phyloP scores from a whole-genome alignment of 139 green algal genomes.

The Ettlia oleoabundans region DNA sequence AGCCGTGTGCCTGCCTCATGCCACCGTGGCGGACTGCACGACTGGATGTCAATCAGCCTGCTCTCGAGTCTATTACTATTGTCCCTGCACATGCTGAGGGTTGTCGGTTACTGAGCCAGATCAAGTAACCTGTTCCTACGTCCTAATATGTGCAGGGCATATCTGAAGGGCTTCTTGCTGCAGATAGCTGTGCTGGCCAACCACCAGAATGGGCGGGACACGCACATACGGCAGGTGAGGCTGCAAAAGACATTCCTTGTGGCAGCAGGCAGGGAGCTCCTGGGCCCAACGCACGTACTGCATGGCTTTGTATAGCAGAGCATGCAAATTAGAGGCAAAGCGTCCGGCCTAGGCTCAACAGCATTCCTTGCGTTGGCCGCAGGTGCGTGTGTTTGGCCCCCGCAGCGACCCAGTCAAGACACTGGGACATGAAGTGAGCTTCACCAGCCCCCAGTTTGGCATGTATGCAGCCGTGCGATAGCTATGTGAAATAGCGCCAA shows the following conservation, averaged over 20 bases:
- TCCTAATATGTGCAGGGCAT: not conserved
- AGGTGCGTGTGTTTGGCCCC: conserved; percentile 43
- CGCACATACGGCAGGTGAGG: conserved; percentile 89
- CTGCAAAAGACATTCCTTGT: conserved; percentile 31
- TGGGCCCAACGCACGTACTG: not conserved
- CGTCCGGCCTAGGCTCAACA: not conserved
- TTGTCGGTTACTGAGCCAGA: not conserved
- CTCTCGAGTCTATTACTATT: too few species aligned
- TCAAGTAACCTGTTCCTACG: not conserved
- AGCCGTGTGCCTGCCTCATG: not conserved
- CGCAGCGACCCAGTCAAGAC: conserved; percentile 33
- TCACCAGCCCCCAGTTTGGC: conserved; percentile 40
- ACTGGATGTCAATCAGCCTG: too few species aligned
- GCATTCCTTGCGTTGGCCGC: too few species aligned
- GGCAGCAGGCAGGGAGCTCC: too few species aligned
- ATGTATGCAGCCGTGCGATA: conserved; percentile 41
- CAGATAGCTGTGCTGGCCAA: conserved; percentile 85
- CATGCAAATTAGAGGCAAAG: not conserved
- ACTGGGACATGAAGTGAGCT: conserved; percentile 38
- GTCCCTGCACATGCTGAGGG: not conserved
- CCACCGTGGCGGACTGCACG: not conserved
- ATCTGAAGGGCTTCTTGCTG: conserved; percentile 53
- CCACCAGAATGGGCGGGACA: conserved; percentile 98
- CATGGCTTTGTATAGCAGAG: not conserved
- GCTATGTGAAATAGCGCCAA: not conserved